Percentiles rank a stretch among this genome's conserved stretches.
Evolutionary conservation across 2,329 filamentous ascomycete genomes (phyloP).

Genomic region (Apiospora aurea): DNA sequence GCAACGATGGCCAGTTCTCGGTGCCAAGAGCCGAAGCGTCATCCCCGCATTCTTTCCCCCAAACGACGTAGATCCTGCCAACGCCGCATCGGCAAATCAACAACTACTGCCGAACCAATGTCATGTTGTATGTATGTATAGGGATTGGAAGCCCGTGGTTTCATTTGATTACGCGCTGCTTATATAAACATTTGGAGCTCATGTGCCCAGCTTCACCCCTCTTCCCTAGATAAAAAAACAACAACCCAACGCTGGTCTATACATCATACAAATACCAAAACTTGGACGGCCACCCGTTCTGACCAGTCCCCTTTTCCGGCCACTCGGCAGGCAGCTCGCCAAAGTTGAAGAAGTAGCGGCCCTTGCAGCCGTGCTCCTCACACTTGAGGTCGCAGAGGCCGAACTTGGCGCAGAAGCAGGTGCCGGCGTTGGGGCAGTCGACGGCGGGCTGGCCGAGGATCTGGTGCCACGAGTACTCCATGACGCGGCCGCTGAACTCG

Average conservation of each 20-base stretch:
- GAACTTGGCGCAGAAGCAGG: conserved; percentile 65
- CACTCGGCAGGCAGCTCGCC: conserved; percentile 29
- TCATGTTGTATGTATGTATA: background rate
- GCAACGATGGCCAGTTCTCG: background rate
- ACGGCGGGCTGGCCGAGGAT: conserved; percentile 45
- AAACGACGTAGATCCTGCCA: conserved; percentile 9
- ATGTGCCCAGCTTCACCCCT: background rate
- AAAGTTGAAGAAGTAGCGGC: conserved; percentile 48
- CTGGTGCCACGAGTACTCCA: conserved; percentile 63
- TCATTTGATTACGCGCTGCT: background rate
- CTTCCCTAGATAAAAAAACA: background rate
- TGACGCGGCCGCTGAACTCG: conserved; percentile 55
- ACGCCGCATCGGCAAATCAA: background rate
- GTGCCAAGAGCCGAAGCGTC: background rate
- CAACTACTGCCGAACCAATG: background rate
- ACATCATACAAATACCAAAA: conserved; percentile 24
- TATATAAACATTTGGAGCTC: background rate
- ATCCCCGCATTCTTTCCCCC: conserved; percentile 20
- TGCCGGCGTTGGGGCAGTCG: conserved; percentile 58
- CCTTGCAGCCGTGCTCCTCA: conserved; percentile 50
- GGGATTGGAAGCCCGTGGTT: background rate
- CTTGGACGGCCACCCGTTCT: conserved; percentile 28
- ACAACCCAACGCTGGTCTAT: background rate
- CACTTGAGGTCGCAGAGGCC: conserved; percentile 52
- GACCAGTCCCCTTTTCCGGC: conserved; percentile 28